These are phyloP conservation scores for Zymoseptoria crescenta DNA, from an alignment of 2,329 filamentous ascomycete species.

Conservation along the genomic window DNA sequence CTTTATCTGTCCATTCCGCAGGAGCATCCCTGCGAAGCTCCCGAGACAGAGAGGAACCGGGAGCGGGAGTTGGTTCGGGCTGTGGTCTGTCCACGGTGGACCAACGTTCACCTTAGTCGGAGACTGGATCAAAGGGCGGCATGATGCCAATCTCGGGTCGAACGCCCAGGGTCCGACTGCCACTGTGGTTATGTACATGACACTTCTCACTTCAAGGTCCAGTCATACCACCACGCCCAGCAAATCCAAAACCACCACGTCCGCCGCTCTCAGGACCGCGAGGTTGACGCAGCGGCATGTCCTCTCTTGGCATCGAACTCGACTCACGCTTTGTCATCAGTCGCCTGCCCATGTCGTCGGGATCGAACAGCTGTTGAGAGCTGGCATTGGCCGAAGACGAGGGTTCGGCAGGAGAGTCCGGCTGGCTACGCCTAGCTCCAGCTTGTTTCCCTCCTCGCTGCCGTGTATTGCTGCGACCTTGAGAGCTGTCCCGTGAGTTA, in stretches of 20 bases:
- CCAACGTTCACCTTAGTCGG: no score
- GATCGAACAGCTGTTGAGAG: constrained; percentile 64
- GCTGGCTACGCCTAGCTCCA: constrained; percentile 31
- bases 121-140: no score
- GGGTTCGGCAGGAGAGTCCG: constrained; percentile 30
- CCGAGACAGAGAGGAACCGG: neutral
- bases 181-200: neutral
- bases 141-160: no score
- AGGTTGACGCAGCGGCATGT: constrained; percentile 65
- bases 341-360: constrained; percentile 51
- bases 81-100: no score
- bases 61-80: neutral
- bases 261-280: constrained; percentile 74
- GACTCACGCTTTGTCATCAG: constrained; percentile 45
- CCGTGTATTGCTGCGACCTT: constrained; percentile 20
- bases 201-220: neutral
- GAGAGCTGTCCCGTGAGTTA: constrained; percentile 27
- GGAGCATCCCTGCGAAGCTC: neutral
- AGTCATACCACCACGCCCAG: constrained; percentile 48
- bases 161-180: no score
- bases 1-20: neutral
- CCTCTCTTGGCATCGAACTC: constrained; percentile 47
- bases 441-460: constrained; percentile 19
- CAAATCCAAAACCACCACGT: constrained; percentile 71
- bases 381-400: constrained; percentile 26